phyloP scores from a whole-genome alignment of 139 green algal genomes.

The Ostreobium quekettii region DNA sequence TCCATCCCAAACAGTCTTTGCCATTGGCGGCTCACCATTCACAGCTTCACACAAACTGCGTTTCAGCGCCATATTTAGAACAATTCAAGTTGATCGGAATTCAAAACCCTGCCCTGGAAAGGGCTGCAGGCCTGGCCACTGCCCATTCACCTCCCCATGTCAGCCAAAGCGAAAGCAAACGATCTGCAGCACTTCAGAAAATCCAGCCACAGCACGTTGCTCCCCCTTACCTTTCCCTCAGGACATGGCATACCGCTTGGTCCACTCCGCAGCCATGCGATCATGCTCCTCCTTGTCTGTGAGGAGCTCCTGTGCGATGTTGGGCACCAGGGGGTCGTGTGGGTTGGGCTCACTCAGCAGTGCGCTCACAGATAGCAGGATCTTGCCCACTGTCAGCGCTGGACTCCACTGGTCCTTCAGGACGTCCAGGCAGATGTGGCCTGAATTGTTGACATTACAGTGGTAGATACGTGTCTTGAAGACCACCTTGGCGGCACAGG shows the following conservation, averaged over 20 bases:
- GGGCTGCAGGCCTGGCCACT: too few relatives aligned
- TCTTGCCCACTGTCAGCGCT: constrained; percentile 80
- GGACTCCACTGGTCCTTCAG: constrained; percentile 89
- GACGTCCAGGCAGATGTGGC: constrained; percentile 85
- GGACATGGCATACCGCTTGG: constrained; percentile 70
- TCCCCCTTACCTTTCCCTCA: constrained; percentile 29
- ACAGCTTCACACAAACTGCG: too few relatives aligned
- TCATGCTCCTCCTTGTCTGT: constrained; percentile 77
- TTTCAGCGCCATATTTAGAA: too few relatives aligned
- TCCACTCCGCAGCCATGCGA: constrained; percentile 85
- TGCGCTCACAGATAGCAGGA: constrained; percentile 83
- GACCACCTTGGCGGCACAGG: constrained; percentile 34
- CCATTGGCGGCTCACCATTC: too few relatives aligned
- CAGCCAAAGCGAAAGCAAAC: too few relatives aligned
- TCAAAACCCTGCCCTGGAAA: too few relatives aligned
- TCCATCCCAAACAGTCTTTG: too few relatives aligned
- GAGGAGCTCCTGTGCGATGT: constrained; percentile 82
- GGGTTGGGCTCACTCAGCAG: constrained; percentile 89
- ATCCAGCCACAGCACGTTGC: too few relatives aligned
- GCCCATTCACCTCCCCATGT: too few relatives aligned
- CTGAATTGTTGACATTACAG: constrained; percentile 86
- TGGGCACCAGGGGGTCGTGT: constrained; percentile 80
- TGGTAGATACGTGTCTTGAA: constrained; percentile 91
- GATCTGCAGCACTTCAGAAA: too few relatives aligned
- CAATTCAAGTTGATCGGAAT: too few relatives aligned